Evolutionary conservation across 2,329 filamentous ascomycete species (phyloP).

Genomic region (Coniochaeta hoffmannii): DNA sequence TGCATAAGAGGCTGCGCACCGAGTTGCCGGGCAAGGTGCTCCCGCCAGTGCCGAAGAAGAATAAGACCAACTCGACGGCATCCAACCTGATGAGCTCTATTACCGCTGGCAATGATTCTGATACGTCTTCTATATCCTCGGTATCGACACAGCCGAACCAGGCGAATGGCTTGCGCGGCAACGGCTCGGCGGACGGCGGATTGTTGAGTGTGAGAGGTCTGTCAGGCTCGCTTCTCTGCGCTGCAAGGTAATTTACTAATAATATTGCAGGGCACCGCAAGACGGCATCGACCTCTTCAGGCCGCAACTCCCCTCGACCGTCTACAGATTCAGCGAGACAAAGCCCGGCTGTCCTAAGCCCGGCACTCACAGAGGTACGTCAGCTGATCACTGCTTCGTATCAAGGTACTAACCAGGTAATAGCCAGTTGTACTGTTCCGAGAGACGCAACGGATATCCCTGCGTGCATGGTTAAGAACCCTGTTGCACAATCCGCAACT

Average conservation of each 20-base stretch:
- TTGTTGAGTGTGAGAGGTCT: slow-evolving; percentile 35
- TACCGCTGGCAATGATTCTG: slow-evolving; percentile 59
- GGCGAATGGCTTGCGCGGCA: slow-evolving; percentile 31
- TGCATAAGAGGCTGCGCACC: slow-evolving; percentile 71
- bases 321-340: slow-evolving; percentile 35
- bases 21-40: slow-evolving; percentile 90
- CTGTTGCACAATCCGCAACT: slow-evolving; percentile 79
- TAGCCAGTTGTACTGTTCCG: slow-evolving; percentile 58
- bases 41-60: slow-evolving; percentile 82
- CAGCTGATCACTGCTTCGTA: not conserved
- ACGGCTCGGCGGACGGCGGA: slow-evolving; percentile 17
- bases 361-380: slow-evolving; percentile 16
- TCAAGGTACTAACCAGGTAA: slow-evolving; percentile 4
- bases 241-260: not conserved
- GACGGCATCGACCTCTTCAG: slow-evolving; percentile 27
- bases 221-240: slow-evolving; percentile 3
- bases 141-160: slow-evolving; percentile 62
- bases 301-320: slow-evolving; percentile 30
- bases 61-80: slow-evolving; percentile 69
- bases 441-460: slow-evolving; percentile 83
- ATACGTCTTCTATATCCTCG: slow-evolving; percentile 75
- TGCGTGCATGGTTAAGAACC: slow-evolving; percentile 83
- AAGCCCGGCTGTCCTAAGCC: slow-evolving; percentile 22
- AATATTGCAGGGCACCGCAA: slow-evolving; percentile 24
- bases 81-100: slow-evolving; percentile 45